These are phyloP conservation scores for Pyrus bretschneideri DNA, from an alignment of 306 rosid genomes.

Conservation along the genomic window DNA sequence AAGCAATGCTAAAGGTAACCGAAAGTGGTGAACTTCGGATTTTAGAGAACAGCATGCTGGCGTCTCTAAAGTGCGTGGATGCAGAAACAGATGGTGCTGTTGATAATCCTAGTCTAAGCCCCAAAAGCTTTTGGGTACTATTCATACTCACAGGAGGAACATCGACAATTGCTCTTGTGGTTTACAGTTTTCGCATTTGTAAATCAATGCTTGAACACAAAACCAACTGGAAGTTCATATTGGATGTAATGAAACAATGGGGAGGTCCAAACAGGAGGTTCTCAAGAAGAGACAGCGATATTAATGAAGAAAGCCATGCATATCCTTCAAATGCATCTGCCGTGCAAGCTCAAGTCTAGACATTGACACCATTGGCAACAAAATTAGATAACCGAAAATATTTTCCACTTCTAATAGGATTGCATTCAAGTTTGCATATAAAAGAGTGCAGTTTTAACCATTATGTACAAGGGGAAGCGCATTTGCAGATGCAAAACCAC, in stretches of 20 bases:
- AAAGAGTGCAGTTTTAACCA: not conserved
- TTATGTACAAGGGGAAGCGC: not conserved
- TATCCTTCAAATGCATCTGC: not conserved
- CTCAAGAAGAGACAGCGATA: conserved; percentile 20
- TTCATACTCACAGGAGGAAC: conserved; percentile 33
- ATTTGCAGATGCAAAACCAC: not conserved
- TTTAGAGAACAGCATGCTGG: conserved; percentile 34
- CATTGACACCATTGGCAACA: not conserved
- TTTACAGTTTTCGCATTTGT: conserved; percentile 10
- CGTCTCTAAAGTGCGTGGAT: conserved; percentile 23
- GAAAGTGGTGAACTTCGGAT: conserved; percentile 23
- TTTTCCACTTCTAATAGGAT: not conserved
- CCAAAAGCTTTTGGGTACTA: conserved; percentile 29
- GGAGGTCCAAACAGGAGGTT: conserved; percentile 6
- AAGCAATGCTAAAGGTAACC: conserved; percentile 26
- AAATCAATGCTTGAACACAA: not conserved
- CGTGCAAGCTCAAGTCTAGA: conserved; percentile 4
- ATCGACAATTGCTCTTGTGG: conserved; percentile 33
- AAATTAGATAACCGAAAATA: not conserved
- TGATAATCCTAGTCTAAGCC: conserved; percentile 28
- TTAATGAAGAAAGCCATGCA: not conserved
- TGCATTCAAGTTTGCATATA: not conserved
- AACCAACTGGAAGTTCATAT: conserved; percentile 14
- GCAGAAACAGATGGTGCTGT: not conserved
- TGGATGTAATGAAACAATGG: conserved; percentile 23